Base-by-base conservation (phyloP, 2,329 filamentous ascomycete genomes). In the Acarospora socialis region DNA sequence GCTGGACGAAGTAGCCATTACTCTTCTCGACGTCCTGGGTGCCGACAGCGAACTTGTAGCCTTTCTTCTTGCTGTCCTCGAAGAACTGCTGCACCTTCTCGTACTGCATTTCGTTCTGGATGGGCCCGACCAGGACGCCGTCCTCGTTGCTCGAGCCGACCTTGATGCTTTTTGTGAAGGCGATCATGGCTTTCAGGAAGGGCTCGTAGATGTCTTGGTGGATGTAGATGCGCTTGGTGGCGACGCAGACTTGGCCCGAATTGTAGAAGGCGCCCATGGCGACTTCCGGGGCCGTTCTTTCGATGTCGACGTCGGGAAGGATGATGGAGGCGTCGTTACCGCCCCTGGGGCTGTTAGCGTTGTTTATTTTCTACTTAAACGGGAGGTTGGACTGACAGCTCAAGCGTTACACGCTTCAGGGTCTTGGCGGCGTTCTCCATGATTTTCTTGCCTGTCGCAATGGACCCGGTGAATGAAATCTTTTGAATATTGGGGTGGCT, bases 381-480 rank as follows among this genome's bases (percentile, higher is more conserved):
- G 2, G 19, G 21, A 19, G 10, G 13, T 9, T 30, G 4, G 36
- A 32, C 41, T 29, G 32, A 50, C 48, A 75, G 60, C 49, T 77
- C 73, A 9, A 77, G 60, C 1, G 67, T 73, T 13, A 72, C 60
- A 23, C 70, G 57, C 59, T 75, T 77, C 16, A 77, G 52, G 0
- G 68, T 71, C 46, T 63, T 61, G 15, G 65, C 57, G 32, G 61
- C 63, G n/a, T 59, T 63, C 34, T 61, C 61, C 60, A 73, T 66
- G 33, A 77, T 66, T 48, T 63, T 64, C 56, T 74, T 75, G 7
- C 73, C 73, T 0, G 68, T 74, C 0, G 59, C 56, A 5, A 60
- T 68, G 7, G 68, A 73, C 3, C 73, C 72, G 0, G 73, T 77
- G 52, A 78, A 78, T 41, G 59, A 63, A 46, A 78, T 66, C 58